Conservation (phyloP, 2,329 filamentous ascomycete species). For the Bimuria novae-zelandiae region DNA sequence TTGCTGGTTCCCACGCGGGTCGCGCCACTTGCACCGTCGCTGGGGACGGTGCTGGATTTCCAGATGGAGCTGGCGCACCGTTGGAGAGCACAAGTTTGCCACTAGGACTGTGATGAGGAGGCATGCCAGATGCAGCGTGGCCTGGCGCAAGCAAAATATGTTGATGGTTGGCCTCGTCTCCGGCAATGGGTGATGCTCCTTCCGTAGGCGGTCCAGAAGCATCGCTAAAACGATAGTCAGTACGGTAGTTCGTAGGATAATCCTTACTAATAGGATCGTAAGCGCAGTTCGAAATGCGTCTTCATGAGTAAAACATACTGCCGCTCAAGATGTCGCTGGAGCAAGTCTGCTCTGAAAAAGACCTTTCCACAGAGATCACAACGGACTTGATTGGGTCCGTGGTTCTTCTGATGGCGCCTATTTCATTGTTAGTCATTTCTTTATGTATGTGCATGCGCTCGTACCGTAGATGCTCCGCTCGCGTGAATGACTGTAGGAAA, state of each 20-base stretch:
- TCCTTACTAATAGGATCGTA: slow-evolving; percentile 1
- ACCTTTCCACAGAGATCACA: slow-evolving; percentile 15
- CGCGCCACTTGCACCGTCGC: not conserved
- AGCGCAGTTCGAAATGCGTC: not conserved
- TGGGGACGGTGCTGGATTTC: not conserved
- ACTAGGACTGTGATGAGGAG: not conserved
- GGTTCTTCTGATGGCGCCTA: slow-evolving; percentile 17
- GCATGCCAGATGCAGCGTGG: not conserved
- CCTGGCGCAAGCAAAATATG: slow-evolving; percentile 3
- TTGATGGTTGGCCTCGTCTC: slow-evolving; percentile 1
- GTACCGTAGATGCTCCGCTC: slow-evolving; percentile 47
- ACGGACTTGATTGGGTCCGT: slow-evolving; percentile 10
- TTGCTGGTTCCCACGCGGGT: not conserved
- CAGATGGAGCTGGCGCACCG: slow-evolving; percentile 2
- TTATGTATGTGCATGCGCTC: not conserved
- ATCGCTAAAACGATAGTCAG: not conserved
- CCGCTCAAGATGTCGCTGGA: slow-evolving; percentile 13
- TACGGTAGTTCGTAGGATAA: not conserved
- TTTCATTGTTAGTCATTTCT: not conserved
- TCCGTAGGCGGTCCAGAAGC: not conserved
- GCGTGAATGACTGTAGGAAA: slow-evolving; percentile 42
- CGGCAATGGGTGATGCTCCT: not conserved
- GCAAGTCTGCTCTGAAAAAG: slow-evolving; percentile 13
- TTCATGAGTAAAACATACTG: slow-evolving; percentile 8
- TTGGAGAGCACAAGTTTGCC: not conserved